Base-by-base conservation (phyloP, 2,329 filamentous ascomycete species). In the Verticillium klebahnii region DNA sequence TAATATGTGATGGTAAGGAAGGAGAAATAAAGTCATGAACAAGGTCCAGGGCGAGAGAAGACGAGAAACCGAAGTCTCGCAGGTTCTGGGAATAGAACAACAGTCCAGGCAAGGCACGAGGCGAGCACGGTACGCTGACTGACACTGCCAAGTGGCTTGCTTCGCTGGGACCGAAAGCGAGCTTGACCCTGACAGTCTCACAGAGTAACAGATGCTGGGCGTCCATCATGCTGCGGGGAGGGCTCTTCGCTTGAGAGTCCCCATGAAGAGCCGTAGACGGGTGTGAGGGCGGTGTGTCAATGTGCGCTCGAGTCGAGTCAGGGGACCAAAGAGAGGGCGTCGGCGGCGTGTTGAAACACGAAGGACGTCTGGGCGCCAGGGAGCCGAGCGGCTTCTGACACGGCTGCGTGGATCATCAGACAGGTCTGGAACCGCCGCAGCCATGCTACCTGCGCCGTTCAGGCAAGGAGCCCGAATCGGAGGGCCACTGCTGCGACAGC, bases 341-440 rank as follows among this genome's bases (percentile, higher is more conserved):
- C 11, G 19, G 45, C 45, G 45, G 19, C 58, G 55, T 25, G 59
- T 40, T 52, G 56, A 56, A 59, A 59, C 29, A 56, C 19, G 39
- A 34, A 39, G 61, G 56, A 34, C 50, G 29, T 50, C 29, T 37
- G n/a, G 19, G 25, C 52, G 55, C 17, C 55, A 57, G 31, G 55
- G 55, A 57, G 36, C 60, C 56, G 32, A 56, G 56, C 60, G 39
- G 45, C 57, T 56, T 60, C 62, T 64, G 62, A 60, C 58, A 64
- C 62, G 56, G 32, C 54, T 61, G 56, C 50, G 39, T n/a, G 56
- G 55, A 60, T 60, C 58, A 63, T 66, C 64, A 66, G 63, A 65
- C 64, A 66, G 37, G 56, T 62, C 59, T 64, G 64, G 61, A 63
- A 66, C 63, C 64, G 57, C 57, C 63, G 36, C 57, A 52, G 45